Conservation (phyloP, 768 basidiomycete genomes). For the Kwoniella sp. region DNA sequence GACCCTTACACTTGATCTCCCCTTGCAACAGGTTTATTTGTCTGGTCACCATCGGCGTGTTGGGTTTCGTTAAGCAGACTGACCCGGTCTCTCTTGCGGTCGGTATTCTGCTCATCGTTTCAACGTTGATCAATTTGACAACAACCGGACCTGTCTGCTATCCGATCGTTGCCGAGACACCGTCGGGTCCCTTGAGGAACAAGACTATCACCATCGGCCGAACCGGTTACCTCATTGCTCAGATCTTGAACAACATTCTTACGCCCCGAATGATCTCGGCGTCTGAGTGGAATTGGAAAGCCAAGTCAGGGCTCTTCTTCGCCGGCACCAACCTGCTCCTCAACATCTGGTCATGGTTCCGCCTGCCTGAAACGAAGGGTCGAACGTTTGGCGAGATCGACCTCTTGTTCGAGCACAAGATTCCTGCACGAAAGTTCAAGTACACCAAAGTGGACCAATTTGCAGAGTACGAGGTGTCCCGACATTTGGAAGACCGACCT, state of each 20-base stretch:
- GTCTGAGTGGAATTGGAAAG: constrained; percentile 32
- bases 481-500: not conserved
- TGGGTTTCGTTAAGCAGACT: constrained; percentile 13
- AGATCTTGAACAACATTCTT: constrained; percentile 36
- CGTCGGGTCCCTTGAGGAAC: constrained; percentile 34
- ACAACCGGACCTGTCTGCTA: constrained; percentile 38
- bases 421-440: constrained; percentile 49
- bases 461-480: constrained; percentile 1
- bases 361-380: constrained; percentile 37
- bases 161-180: constrained; percentile 40
- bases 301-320: constrained; percentile 36
- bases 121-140: constrained; percentile 39
- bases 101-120: constrained; percentile 40
- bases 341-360: constrained; percentile 34
- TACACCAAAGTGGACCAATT: constrained; percentile 30
- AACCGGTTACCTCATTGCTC: constrained; percentile 36
- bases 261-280: constrained; percentile 35
- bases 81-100: constrained; percentile 23
- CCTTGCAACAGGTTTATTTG: not conserved
- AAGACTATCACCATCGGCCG: constrained; percentile 52
- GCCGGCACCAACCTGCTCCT: constrained; percentile 31
- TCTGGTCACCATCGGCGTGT: constrained; percentile 6
- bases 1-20: too few relatives aligned
- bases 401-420: constrained; percentile 45
- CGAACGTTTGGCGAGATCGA: constrained; percentile 40